phyloP scores from a whole-genome alignment of 768 basidiomycete species.

The Collybiopsis confluens region DNA sequence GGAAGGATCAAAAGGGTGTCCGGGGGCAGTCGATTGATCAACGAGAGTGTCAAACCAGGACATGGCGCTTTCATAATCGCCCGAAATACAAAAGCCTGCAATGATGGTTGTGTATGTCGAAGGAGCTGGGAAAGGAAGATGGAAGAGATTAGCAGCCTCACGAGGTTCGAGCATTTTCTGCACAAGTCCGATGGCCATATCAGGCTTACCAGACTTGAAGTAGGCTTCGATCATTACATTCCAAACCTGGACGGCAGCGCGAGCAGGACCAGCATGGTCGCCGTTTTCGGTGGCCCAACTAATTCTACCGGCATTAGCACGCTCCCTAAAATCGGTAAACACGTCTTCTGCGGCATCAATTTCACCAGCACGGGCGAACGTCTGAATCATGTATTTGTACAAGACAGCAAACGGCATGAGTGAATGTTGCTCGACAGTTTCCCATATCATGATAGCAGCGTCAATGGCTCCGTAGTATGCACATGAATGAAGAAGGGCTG shows the following conservation, averaged over 20 bases:
- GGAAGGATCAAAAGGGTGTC: conserved; percentile 38
- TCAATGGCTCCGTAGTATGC: conserved; percentile 53
- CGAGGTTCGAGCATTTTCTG: conserved; percentile 63
- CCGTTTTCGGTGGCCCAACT: conserved; percentile 17
- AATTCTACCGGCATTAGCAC: conserved; percentile 35
- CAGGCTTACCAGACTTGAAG: conserved; percentile 59
- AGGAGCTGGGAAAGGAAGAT: conserved; percentile 47
- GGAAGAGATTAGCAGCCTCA: conserved; percentile 9
- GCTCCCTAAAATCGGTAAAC: conserved; percentile 54
- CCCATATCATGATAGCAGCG: conserved; percentile 61
- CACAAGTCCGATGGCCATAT: conserved; percentile 60
- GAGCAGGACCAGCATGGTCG: conserved; percentile 14
- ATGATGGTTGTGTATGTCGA: conserved; percentile 66
- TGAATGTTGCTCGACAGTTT: conserved; percentile 48
- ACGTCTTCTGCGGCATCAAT: conserved; percentile 48
- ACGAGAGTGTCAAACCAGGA: conserved; percentile 71
- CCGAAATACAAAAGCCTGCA: conserved; percentile 55
- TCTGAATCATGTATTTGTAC: conserved; percentile 55
- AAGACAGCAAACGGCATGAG: conserved; percentile 28
- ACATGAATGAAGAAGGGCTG: conserved; percentile 56
- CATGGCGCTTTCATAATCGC: conserved; percentile 60
- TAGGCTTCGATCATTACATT: conserved; percentile 76
- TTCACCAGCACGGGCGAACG: conserved; percentile 50
- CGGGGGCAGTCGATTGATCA: conserved; percentile 28
- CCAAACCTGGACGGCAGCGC: conserved; percentile 51